Percentiles rank a stretch among this genome's conserved stretches.
Conservation (phyloP, 1,284 basidiomycete genomes). For the Anthracocystis setariae region DNA sequence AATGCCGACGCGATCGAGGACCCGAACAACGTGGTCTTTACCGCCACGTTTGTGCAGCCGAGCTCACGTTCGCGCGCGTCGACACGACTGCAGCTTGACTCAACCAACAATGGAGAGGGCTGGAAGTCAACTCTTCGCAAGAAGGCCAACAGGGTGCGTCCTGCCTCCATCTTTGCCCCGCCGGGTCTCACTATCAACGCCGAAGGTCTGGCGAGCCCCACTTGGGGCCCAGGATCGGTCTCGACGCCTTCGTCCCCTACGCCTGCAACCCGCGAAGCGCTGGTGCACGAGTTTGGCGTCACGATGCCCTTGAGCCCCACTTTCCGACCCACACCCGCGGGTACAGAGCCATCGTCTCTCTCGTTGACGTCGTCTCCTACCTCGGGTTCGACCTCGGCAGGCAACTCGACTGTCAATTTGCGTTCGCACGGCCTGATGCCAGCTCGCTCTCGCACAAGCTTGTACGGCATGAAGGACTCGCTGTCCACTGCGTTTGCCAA, state of each 20-base stretch:
- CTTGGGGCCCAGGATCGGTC: slow-evolving; percentile 26
- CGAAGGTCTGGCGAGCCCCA: slow-evolving; percentile 24
- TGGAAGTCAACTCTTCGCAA: slow-evolving; percentile 48
- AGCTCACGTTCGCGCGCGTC: slow-evolving; percentile 39
- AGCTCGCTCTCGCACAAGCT: slow-evolving; percentile 26
- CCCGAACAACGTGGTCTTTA: slow-evolving; percentile 40
- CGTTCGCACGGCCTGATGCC: slow-evolving; percentile 14
- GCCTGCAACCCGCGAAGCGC: slow-evolving; percentile 18
- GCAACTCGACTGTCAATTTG: slow-evolving; percentile 28
- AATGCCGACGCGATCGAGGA: slow-evolving; percentile 38
- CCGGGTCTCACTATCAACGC: slow-evolving; percentile 33
- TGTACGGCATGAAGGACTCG: slow-evolving; percentile 47
- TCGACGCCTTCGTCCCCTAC: slow-evolving; percentile 45
- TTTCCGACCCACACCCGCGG: slow-evolving; percentile 9
- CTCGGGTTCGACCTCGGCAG: slow-evolving; percentile 24
- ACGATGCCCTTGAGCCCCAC: slow-evolving; percentile 19
- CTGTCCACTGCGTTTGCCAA: slow-evolving; percentile 38
- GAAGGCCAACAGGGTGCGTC: slow-evolving; percentile 41
- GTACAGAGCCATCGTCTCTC: slow-evolving; percentile 9
- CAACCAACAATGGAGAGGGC: slow-evolving; percentile 21
- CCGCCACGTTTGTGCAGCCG: slow-evolving; percentile 43
- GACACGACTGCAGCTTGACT: slow-evolving; percentile 25
- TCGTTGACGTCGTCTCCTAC: slow-evolving; percentile 42
- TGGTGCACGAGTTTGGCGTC: slow-evolving; percentile 39
- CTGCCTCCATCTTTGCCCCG: slow-evolving; percentile 41